phyloP scores from a whole-genome alignment of 176 grass and related monocot genomes.

The Oryza longistaminata region DNA sequence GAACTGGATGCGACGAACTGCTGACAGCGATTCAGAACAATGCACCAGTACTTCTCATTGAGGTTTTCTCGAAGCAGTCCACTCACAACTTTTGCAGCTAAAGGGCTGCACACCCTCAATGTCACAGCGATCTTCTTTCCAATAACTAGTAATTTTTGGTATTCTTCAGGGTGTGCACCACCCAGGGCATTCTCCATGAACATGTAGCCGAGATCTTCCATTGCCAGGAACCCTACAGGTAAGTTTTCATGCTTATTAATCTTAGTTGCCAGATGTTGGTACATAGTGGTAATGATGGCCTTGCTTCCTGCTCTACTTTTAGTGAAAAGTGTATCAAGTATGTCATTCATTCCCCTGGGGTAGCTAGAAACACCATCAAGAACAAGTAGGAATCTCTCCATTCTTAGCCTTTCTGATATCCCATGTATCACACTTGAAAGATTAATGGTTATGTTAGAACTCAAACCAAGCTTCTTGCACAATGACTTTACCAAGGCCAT shows the following conservation, averaged over 20 bases:
- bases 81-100: neutral
- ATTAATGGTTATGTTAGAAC: neutral
- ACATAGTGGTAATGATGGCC: constrained; percentile 10
- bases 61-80: neutral
- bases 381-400: neutral
- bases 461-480: neutral
- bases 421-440: neutral
- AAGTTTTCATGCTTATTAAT: neutral
- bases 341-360: neutral
- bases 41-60: neutral
- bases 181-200: constrained; percentile 14
- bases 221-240: neutral
- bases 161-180: constrained; percentile 5
- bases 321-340: neutral
- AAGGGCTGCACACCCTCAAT: neutral
- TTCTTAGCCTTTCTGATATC: neutral
- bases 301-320: constrained; percentile 5
- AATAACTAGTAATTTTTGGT: constrained; percentile 1
- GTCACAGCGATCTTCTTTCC: neutral
- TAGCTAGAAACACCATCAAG: constrained; percentile 16
- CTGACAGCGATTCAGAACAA: neutral
- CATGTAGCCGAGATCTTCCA: neutral
- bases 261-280: constrained; percentile 1
- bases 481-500: neutral
- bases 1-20: neutral